Conservation (phyloP, 75 land plant genomes). For the Chamaecyparis obtusa region DNA sequence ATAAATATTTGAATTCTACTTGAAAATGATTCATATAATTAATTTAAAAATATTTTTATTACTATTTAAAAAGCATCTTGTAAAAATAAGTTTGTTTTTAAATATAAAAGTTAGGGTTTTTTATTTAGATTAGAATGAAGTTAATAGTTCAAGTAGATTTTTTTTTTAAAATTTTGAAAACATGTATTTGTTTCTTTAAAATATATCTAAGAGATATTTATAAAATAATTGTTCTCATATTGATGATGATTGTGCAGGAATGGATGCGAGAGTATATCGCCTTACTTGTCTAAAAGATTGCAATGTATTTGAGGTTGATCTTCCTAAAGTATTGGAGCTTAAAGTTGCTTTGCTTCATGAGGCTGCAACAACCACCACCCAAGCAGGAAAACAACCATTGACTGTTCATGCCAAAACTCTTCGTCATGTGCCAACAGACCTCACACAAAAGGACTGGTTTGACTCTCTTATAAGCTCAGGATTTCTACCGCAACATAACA, state of each 20-base stretch:
- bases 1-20: too few relatives aligned
- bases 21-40: too few relatives aligned
- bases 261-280: conserved; percentile 83
- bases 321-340: conserved; percentile 51
- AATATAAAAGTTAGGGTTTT: too few relatives aligned
- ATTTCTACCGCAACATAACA: conserved; percentile 39
- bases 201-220: too few relatives aligned
- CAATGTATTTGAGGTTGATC: conserved; percentile 72
- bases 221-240: too few relatives aligned
- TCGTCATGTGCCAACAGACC: conserved; percentile 58
- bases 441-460: conserved; percentile 60
- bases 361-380: conserved; percentile 21
- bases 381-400: conserved; percentile 7
- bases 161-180: too few relatives aligned
- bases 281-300: conserved; percentile 55
- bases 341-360: conserved; percentile 52
- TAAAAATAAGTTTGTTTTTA: too few relatives aligned
- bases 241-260: conserved; percentile 34
- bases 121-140: too few relatives aligned
- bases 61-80: too few relatives aligned
- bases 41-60: too few relatives aligned
- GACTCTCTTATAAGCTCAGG: conserved; percentile 50
- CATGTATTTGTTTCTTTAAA: too few relatives aligned
- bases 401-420: conserved; percentile 46
- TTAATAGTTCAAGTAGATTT: too few relatives aligned